Evolutionary conservation across 2,329 filamentous ascomycete species (phyloP), one percentile per base, ranked within the genome.

Genomic region (Botryotinia calthae): DNA sequence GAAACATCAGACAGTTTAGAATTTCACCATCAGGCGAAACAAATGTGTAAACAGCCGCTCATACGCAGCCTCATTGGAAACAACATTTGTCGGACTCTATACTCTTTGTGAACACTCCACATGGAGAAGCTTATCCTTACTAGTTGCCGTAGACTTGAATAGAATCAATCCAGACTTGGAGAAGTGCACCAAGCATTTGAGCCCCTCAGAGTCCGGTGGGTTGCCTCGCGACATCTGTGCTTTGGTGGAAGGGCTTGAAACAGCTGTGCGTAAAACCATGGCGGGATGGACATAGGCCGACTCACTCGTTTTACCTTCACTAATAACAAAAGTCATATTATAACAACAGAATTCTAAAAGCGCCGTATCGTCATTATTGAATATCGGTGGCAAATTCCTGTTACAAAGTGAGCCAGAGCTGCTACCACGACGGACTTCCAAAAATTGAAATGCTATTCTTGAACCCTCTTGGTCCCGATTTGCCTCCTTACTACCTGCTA

Each of bases 1-100:
- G 62, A 67, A 67, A 59, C 40, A 54, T 71, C 44, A 56, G 51
- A 67, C 40, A 67, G 18, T 25, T 28, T 48, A 28, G 10, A 48
- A 42, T 58, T 28, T 44, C 14, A n/a, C 18, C 42, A 71, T n/a
- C 44, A 65, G 59, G 46, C 46, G 34, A 71, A 65, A 71, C 61
- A 66, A 42, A 66, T 66, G 37, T n/a, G 69, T 40, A 54, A 65
- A 42, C 48, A 54, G 48, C 25, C 48, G 48, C 48, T 54, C 48
- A 64, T 56, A 42, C 37, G 12, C 59, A 68, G 34, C 34, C 16
- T 28, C 63, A 72, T 72, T 40, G 42, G 62, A 72, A 72, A 72
- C 70, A 68, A 46, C 56, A 51, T 42, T 72, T 59, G 70, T 72
- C 63, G 48, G 63, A 68, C 63, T 59, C 58, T 56, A 51, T 51